A percentile compares a stretch with the other conserved stretches of the same genome.
Evolutionary conservation across 202 grass and related monocot species (phyloP).

Genomic region (Hordeum pubiflorum): DNA sequence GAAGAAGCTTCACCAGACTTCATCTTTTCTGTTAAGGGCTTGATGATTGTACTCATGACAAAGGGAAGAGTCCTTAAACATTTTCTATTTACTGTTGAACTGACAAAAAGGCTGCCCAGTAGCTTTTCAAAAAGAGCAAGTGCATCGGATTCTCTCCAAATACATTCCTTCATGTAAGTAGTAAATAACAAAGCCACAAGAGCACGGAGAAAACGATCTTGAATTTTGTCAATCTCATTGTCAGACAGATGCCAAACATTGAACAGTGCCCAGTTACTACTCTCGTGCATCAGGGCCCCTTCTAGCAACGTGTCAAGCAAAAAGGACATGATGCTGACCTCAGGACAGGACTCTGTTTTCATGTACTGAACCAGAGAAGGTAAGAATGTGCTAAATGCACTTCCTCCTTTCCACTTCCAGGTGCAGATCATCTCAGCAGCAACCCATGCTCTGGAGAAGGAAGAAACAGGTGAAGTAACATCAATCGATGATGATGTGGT

Average conservation of each 20-base stretch:
- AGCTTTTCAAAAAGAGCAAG: slow-evolving; percentile 58
- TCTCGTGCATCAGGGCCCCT: slow-evolving; percentile 44
- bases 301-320: slow-evolving; percentile 61
- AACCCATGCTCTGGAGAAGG: slow-evolving; percentile 27
- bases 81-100: slow-evolving; percentile 37
- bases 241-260: slow-evolving; percentile 69
- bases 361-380: slow-evolving; percentile 58
- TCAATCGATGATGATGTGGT: slow-evolving; percentile 9
- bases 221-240: slow-evolving; percentile 65
- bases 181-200: slow-evolving; percentile 59
- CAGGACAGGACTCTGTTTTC: slow-evolving; percentile 38
- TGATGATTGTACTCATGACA: slow-evolving; percentile 51
- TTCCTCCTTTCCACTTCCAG: slow-evolving; percentile 65
- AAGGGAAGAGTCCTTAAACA: slow-evolving; percentile 62
- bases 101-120: slow-evolving; percentile 38
- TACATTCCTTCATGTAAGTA: slow-evolving; percentile 36
- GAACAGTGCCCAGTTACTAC: slow-evolving; percentile 63
- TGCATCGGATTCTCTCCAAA: slow-evolving; percentile 50
- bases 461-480: slow-evolving; percentile 1
- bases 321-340: slow-evolving; percentile 27
- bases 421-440: slow-evolving; percentile 80
- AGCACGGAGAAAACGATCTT: slow-evolving; percentile 63
- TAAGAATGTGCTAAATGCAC: slow-evolving; percentile 55
- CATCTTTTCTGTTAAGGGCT: slow-evolving; percentile 37
- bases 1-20: slow-evolving; percentile 21